Base-by-base conservation (phyloP, 164 flowering plant genomes). In the Nymphaea colorata region DNA sequence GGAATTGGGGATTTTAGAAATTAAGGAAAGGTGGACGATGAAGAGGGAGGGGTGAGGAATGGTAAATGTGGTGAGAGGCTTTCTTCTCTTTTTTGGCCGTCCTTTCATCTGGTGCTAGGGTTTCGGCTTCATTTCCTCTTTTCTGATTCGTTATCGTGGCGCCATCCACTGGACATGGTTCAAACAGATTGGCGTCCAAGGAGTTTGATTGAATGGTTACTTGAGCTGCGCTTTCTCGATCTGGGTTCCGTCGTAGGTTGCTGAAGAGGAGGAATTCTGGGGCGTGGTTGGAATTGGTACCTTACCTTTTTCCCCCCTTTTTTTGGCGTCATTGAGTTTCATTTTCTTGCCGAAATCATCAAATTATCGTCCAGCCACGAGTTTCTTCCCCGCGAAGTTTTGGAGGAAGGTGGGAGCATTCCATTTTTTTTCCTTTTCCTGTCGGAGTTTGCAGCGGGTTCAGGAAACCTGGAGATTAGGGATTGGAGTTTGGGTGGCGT, bases 361-460 rank as follows among this genome's bases (percentile, higher is more conserved):
- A 25, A 25, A 25, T 25, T 25, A 10, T 51, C 57, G 2, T 10
- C 57, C 8, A 51, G 57, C 57, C 14, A 51, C 57, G 36, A 51
- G 0, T 51, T 51, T 51, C 57, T 4, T 51, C 12, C 8, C 8
- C 10, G 57, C 57, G 8, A 51, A 51, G 57, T 8, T 51, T 51
- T 44, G 42, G 67, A 42, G 76, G 44, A 68, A 59, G 70, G 69
- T 71, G 74, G 76, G 36, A 25, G 76, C n/a, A 59, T 71, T 53
- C 60, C 47, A 42, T 42, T 61, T 61, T 64, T 64, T 6, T 25
- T 64, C 17, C 42, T 63, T 64, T 70, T 47, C 16, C 74, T 78
- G 79, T 65, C 69, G 72, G 69, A 73, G 72, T 65, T 83, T 85
- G 15, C 80, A 66, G 73, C 72, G 71, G 57, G 57, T 15, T 4